phyloP scores from a whole-genome alignment of 305 asterid species.

The Fraxinus velutina region DNA sequence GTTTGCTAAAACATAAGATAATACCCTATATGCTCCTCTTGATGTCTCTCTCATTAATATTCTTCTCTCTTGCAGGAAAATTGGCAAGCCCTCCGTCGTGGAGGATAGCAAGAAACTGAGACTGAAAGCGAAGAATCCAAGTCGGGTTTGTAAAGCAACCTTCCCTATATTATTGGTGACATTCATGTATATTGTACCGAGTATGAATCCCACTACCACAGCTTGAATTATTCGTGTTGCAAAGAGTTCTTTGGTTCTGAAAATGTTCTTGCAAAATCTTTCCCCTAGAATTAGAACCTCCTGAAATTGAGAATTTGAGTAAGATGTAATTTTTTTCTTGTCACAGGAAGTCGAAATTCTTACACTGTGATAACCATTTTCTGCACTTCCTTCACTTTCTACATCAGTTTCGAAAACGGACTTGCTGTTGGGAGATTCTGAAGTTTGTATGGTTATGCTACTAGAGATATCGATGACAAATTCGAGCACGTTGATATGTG shows the following conservation, averaged over 20 bases:
- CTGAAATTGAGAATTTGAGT: constrained; percentile 40
- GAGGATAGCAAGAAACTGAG: constrained; percentile 66
- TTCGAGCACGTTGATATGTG: constrained; percentile 68
- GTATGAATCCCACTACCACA: constrained; percentile 50
- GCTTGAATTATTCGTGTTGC: constrained; percentile 59
- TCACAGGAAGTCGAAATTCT: not conserved
- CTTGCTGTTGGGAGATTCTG: constrained; percentile 15
- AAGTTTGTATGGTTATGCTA: constrained; percentile 23
- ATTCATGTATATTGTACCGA: constrained; percentile 67
- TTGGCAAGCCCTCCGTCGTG: constrained; percentile 73
- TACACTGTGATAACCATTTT: not conserved
- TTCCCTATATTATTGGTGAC: constrained; percentile 31
- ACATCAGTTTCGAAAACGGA: constrained; percentile 16
- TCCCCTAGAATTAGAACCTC: constrained; percentile 51
- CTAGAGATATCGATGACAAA: constrained; percentile 59
- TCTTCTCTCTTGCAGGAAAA: constrained; percentile 66
- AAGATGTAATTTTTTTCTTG: constrained; percentile 12
- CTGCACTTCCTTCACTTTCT: not conserved
- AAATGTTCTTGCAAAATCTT: constrained; percentile 60
- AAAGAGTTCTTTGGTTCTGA: constrained; percentile 68
- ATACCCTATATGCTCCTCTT: constrained; percentile 72
- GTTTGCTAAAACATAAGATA: constrained; percentile 66
- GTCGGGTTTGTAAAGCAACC: constrained; percentile 40
- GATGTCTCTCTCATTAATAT: constrained; percentile 63
- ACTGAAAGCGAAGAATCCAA: constrained; percentile 73